phyloP scores from a whole-genome alignment of 2,329 filamentous ascomycete species.

The Didymella glomerata region DNA sequence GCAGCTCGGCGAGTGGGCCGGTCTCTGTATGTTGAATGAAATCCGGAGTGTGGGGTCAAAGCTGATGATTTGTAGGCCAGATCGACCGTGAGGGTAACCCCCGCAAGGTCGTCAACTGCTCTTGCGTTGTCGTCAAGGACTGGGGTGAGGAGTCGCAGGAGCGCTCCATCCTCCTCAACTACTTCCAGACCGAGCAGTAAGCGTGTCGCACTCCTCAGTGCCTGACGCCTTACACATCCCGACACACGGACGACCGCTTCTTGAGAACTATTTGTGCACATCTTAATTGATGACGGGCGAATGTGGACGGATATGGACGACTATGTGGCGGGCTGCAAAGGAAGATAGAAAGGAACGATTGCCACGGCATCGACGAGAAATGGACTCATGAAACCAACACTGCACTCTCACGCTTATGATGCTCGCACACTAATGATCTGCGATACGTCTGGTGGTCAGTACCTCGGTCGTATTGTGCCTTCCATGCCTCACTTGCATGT shows the following conservation, averaged over 20 bases:
- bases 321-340: constrained; percentile 11
- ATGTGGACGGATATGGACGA: constrained; percentile 9
- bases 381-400: constrained; percentile 21
- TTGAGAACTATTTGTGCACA: constrained; percentile 10
- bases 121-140: constrained; percentile 99
- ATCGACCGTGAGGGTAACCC: constrained; percentile 99
- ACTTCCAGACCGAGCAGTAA: constrained; percentile 89
- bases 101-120: constrained; percentile 99
- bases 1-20: constrained; percentile 99
- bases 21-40: constrained; percentile 81
- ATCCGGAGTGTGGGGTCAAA: background rate
- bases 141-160: constrained; percentile 99
- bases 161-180: constrained; percentile 98
- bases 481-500: too few species aligned
- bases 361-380: constrained; percentile 21
- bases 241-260: constrained; percentile 10
- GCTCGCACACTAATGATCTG: background rate
- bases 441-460: background rate
- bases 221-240: constrained; percentile 13
- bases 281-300: constrained; percentile 20
- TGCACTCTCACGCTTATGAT: background rate
- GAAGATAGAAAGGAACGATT: constrained; percentile 19
- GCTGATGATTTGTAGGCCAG: constrained; percentile 70
- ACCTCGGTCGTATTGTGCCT: too few species aligned
- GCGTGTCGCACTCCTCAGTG: constrained; percentile 29